Base-by-base conservation (phyloP, 2,329 filamentous ascomycete species). In the Fusarium kyushuense region DNA sequence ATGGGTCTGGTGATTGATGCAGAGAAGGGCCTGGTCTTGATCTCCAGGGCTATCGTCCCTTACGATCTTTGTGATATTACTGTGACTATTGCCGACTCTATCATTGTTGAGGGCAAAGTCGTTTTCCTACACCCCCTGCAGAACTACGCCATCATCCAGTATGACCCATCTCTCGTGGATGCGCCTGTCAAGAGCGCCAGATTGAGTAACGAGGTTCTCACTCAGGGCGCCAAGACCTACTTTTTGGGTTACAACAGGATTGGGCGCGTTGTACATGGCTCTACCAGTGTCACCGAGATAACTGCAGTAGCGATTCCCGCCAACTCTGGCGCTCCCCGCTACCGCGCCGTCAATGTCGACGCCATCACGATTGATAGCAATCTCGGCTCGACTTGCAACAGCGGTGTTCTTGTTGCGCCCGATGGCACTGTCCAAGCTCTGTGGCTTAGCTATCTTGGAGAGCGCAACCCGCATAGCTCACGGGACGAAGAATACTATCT, bases 221-320 rank as follows among this genome's bases (percentile, higher is more conserved):
- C 93, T 52, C 96, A 98, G 81, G 96, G 96, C 35, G 93, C 94
- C 48, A 91, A 95, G 58, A 97, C 94, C 0, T 94, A 97, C 71
- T 99, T 99, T 80, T 92, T 99, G 67, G 96, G 96, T n/a, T 96
- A 97, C 83, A 99, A 99, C 77, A 90, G 96, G 70, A 98, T 97
- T 70, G 91, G 95, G 64, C 89, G 95, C 35, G 93, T 97, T 40
- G 95, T 98, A 6, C 93, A 97, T 72, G 92, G 94, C 7, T 94
- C 97, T 72, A 98, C 96, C 0, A 93, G 92, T 0, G 94, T 99
- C 16, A 99, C 96, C 1, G 96, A 99, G 78, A 96, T 99, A 75
- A 98, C 95, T 13, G 96, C 96, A 3, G 96, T 98, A 5, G 93
- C 94, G 1, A 98, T 99, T 65, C 96, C 96, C 1, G 94, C 96